Evolutionary conservation across 495 filamentous ascomycete species (phyloP).

Genomic region (Talaromyces wortmannii): DNA sequence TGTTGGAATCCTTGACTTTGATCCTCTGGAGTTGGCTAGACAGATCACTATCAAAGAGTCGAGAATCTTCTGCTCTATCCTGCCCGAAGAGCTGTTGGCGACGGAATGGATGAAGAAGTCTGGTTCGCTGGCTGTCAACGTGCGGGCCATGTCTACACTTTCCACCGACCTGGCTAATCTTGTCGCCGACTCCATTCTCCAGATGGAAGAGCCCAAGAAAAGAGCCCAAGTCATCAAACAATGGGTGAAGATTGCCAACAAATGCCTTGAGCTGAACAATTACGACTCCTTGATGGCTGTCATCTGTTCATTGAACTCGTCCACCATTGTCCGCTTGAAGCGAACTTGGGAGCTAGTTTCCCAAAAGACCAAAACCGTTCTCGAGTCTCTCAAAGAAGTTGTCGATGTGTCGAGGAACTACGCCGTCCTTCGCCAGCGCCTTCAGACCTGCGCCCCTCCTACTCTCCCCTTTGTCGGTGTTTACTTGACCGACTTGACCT

Average conservation of each 20-base stretch:
- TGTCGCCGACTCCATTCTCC: slow-evolving; percentile 92
- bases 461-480: slow-evolving; percentile 97
- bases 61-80: slow-evolving; percentile 84
- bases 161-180: slow-evolving; percentile 89
- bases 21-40: slow-evolving; percentile 84
- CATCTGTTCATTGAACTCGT: slow-evolving; percentile 86
- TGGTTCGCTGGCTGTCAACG: slow-evolving; percentile 76
- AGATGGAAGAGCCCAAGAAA: slow-evolving; percentile 82
- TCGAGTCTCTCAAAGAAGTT: slow-evolving; percentile 71
- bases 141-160: slow-evolving; percentile 87
- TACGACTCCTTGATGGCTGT: slow-evolving; percentile 97
- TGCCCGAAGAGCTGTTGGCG: slow-evolving; percentile 88
- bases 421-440: slow-evolving; percentile 76
- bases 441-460: slow-evolving; percentile 84
- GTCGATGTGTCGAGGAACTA: slow-evolving; percentile 90
- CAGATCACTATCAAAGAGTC: slow-evolving; percentile 95
- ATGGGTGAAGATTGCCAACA: slow-evolving; percentile 93
- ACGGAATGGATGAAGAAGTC: slow-evolving; percentile 88
- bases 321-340: slow-evolving; percentile 84
- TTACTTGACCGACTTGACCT: slow-evolving; percentile 76
- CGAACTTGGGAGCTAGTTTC: slow-evolving; percentile 92
- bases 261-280: slow-evolving; percentile 84
- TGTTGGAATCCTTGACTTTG: slow-evolving; percentile 84
- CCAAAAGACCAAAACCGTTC: slow-evolving; percentile 70
- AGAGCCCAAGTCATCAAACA: slow-evolving; percentile 89